phyloP scores from a whole-genome alignment of 2,329 filamentous ascomycete genomes.

The Tolypocladium cylindrosporum region DNA sequence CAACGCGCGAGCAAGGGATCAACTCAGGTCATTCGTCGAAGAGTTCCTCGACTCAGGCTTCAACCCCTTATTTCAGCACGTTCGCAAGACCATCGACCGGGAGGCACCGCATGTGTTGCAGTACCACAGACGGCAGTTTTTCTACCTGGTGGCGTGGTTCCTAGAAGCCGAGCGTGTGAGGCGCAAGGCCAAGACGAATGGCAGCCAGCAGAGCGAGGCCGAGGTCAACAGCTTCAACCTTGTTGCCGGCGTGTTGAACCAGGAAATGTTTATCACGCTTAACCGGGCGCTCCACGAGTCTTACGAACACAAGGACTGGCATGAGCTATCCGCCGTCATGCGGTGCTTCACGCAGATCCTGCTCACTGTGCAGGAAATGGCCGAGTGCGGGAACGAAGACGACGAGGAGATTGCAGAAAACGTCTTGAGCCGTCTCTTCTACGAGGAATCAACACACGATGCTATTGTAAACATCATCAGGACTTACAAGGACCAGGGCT shows the following conservation, averaged over 20 bases:
- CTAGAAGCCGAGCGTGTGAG: conserved; percentile 73
- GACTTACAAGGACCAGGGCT: conserved; percentile 87
- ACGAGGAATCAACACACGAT: conserved; percentile 92
- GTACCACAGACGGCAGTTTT: conserved; percentile 75
- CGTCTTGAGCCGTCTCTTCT: conserved; percentile 93
- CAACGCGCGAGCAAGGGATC: conserved; percentile 61
- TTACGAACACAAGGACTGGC: conserved; percentile 78
- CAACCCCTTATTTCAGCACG: conserved; percentile 77
- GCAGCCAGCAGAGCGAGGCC: conserved; percentile 33
- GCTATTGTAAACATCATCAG: conserved; percentile 69
- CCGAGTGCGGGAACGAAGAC: conserved; percentile 73
- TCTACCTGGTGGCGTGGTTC: conserved; percentile 91
- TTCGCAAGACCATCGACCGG: conserved; percentile 82
- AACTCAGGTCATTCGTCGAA: conserved; percentile 74
- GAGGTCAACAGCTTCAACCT: conserved; percentile 72
- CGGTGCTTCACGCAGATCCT: conserved; percentile 92
- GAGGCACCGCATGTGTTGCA: conserved; percentile 74
- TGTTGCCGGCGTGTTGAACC: conserved; percentile 81
- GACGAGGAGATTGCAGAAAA: conserved; percentile 98
- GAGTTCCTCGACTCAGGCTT: conserved; percentile 94
- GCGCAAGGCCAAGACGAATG: conserved; percentile 46
- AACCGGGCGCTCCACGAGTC: conserved; percentile 73
- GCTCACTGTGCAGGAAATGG: conserved; percentile 88
- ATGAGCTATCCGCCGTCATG: conserved; percentile 78
- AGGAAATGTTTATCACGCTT: conserved; percentile 87